Conservation (phyloP, 179 eudicot genomes). For the Heliamphora pulchella region DNA sequence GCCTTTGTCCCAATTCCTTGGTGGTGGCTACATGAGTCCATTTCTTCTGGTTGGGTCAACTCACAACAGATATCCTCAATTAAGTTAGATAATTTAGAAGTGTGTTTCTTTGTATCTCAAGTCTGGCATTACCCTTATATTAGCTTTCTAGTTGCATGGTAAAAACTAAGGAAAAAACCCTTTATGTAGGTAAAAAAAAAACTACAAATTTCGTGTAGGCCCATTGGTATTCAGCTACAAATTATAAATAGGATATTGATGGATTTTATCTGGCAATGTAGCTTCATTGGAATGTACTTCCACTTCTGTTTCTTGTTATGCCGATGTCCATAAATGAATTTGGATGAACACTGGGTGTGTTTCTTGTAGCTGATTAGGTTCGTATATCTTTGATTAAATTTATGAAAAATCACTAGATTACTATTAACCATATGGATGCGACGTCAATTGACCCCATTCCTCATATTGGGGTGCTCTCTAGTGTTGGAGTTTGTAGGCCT, state of each 20-base stretch:
- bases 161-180: background rate
- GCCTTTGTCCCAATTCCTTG: background rate
- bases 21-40: background rate
- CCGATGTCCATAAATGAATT: background rate
- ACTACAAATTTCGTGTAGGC: background rate
- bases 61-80: background rate
- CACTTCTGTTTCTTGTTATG: background rate
- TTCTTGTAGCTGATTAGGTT: background rate
- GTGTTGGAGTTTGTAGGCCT: background rate
- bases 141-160: background rate
- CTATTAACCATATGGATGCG: background rate
- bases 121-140: background rate
- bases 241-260: conserved; percentile 1
- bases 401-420: background rate
- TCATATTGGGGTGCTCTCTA: background rate
- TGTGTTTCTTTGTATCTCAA: background rate
- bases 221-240: background rate
- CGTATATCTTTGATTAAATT: background rate
- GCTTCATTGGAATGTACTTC: background rate
- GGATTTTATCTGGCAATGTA: background rate
- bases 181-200: background rate
- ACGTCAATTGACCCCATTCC: background rate
- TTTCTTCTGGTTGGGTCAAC: background rate
- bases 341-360: background rate
- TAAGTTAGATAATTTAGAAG: background rate